These are phyloP conservation scores for Fusarium mangiferae DNA, from an alignment of 2,329 filamentous ascomycete species.

Conservation along the genomic window DNA sequence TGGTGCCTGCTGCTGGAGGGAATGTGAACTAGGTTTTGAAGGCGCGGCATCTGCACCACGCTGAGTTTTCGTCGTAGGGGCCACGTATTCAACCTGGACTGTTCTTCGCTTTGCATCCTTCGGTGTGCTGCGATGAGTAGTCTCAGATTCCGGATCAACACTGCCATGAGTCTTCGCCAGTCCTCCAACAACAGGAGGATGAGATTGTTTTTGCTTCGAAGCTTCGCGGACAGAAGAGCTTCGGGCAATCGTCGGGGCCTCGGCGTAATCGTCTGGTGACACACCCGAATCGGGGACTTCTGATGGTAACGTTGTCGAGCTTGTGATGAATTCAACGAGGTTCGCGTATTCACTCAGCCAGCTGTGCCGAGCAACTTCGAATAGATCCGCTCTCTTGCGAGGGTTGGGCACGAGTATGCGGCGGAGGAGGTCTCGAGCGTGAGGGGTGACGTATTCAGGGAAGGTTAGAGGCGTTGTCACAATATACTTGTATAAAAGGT, in stretches of 20 bases:
- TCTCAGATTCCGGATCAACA: slow-evolving; percentile 73
- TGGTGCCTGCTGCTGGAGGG: slow-evolving; percentile 58
- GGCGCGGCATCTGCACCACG: slow-evolving; percentile 63
- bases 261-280: slow-evolving; percentile 62
- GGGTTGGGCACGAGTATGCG: slow-evolving; percentile 96
- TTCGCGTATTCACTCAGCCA: slow-evolving; percentile 98
- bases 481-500: slow-evolving; percentile 98
- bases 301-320: slow-evolving; percentile 85
- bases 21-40: slow-evolving; percentile 40
- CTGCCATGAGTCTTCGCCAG: slow-evolving; percentile 79
- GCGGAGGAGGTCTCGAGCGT: slow-evolving; percentile 90
- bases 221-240: slow-evolving; percentile 94
- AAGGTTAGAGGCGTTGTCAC: slow-evolving; percentile 97
- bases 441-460: slow-evolving; percentile 97
- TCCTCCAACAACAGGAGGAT: slow-evolving; percentile 66
- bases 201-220: slow-evolving; percentile 71
- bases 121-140: slow-evolving; percentile 68
- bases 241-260: slow-evolving; percentile 75
- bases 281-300: slow-evolving; percentile 87
- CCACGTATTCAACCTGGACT: slow-evolving; percentile 97
- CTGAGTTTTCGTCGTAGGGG: slow-evolving; percentile 85
- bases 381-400: slow-evolving; percentile 91
- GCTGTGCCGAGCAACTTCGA: slow-evolving; percentile 96
- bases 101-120: slow-evolving; percentile 93
- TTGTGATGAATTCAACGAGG: slow-evolving; percentile 96